Base-by-base conservation (phyloP, 805 yeast genomes). In the Aciculoconidium aculeatum region DNA sequence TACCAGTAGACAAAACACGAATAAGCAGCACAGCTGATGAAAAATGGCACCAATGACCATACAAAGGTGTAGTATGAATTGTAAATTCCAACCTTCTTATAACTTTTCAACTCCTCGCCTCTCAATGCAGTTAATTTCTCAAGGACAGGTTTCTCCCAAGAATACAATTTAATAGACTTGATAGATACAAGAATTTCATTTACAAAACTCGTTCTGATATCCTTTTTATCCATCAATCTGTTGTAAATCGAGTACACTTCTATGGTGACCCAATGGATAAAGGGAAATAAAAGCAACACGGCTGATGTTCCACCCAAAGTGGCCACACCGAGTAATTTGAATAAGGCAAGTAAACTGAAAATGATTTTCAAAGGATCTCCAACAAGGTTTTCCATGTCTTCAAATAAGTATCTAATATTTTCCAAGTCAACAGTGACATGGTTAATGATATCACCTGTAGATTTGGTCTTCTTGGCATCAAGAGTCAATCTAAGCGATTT, bases 381-480 rank as follows among this genome's bases (percentile, higher is more conserved):
- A 15, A 78, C 55, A 31, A 77, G 43, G 6, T 67, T 62, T 39
- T 70, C 76, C 12, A 77, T 54, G 35, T 67, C 64, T 22, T 64
- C 62, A n/a, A 73, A 53, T 31, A 81, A 55, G 21, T 72, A 76
- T 46, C 77, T 82, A 16, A 85, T 58, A 37, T 81, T 65, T 27
- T 61, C 58, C 8, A 82, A 76, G 58, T 86, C 96, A 17, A 82
- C 88, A 11, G 92, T 73, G 61, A 83, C 70, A 45, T 80, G 65
- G 45, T 83, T 85, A 40, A 85, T 70, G 30, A 86, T 81, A 40
- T 84, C 94, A 41, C 95, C 94, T 2, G 88, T 71, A 2, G 85
- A 58, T 40, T 70, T 61, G 11, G 68, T 64, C 17, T 67, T 65
- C 36, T 79, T 70, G 6, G 86, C 74, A 27, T 75, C 77, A 6